These are phyloP conservation scores for Dujonia santamariae DNA, from an alignment of 1,139 yeast species.

Conservation along the genomic window DNA sequence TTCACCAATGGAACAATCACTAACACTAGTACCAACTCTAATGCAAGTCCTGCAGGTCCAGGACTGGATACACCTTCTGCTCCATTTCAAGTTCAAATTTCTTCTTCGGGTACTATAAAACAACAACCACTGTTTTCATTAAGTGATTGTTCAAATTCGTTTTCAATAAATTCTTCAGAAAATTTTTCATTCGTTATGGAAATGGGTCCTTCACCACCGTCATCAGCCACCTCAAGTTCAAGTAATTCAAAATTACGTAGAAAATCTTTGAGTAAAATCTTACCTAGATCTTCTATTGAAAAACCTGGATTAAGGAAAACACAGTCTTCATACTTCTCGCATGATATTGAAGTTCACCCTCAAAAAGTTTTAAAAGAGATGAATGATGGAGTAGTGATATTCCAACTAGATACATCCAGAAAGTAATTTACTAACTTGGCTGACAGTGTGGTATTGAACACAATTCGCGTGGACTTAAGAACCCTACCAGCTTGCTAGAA, in stretches of 20 bases:
- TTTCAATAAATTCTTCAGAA: constrained; percentile 15
- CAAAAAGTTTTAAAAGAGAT: constrained; percentile 25
- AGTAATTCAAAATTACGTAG: constrained; percentile 16
- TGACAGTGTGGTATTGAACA: too few relatives aligned
- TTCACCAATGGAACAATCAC: constrained; percentile 7
- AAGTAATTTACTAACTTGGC: too few relatives aligned
- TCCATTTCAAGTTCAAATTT: constrained; percentile 7
- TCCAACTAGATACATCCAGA: constrained; percentile 23
- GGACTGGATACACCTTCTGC: constrained; percentile 6
- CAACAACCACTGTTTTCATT: constrained; percentile 18
- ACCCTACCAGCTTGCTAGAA: too few relatives aligned
- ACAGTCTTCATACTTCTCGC: constrained; percentile 8
- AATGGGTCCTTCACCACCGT: constrained; percentile 11
- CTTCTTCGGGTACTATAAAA: constrained; percentile 8
- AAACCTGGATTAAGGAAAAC: constrained; percentile 13
- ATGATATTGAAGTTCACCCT: constrained; percentile 9
- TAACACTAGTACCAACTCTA: background rate
- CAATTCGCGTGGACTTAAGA: too few relatives aligned
- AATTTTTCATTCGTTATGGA: constrained; percentile 17
- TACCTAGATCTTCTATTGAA: constrained; percentile 9
- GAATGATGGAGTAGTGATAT: constrained; percentile 38
- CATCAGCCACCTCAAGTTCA: constrained; percentile 4
- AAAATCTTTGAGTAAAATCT: constrained; percentile 14
- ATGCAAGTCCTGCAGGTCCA: constrained; percentile 2
- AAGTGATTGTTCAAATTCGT: constrained; percentile 27